Evolutionary conservation across 2,329 filamentous ascomycete species (phyloP), one percentile per base, ranked within the genome.

Genomic region (Colletotrichum karsti): DNA sequence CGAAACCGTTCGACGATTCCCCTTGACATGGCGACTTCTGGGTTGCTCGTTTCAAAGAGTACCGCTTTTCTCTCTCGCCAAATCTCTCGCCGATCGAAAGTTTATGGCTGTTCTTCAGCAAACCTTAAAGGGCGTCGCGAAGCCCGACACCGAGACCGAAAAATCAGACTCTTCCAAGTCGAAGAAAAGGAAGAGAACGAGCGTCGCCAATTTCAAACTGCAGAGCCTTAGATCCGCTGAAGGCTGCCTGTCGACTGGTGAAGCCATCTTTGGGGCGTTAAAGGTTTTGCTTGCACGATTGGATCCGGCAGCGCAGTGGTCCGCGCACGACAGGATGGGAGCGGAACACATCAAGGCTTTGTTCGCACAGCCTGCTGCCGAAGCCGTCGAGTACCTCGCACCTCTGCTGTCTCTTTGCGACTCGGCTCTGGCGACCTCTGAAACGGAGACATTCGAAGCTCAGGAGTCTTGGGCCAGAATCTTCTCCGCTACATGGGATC

Each of bases 51-150:
- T 93, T 60, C 81, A 84, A 55, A 81, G 89, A n/a, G 88, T 95
- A 18, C 91, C 93, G 0, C 81, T 90, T 0, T 90, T 92, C 50
- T 90, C 89, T 10, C 83, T 93, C 24, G 92, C 93, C 8, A 90
- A 90, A 65, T 89, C 92, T 4, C 84, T 97, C 7, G 90, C 88
- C 22, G 90, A 94, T 65, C 85, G 91, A 63, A 86, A 88, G 50
- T 93, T 97, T 59, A 80, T 92, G 35, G 79, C 81, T 1, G 87
- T 93, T 9, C 77, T 97, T 44, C 88, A 91, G 72, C 87, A 89
- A 72, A 88, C 91, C 0, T 79, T 94, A 53, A 84, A 88, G 53
- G 91, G 94, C 24, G 71, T 87, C 39, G 83, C 84, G 2, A 75
- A 73, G 4, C 75, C 80, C 9, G 75, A 79, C 42, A 72, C 75